Evolutionary conservation across 768 basidiomycete species (phyloP).

Genomic region (Mycena alexandri): DNA sequence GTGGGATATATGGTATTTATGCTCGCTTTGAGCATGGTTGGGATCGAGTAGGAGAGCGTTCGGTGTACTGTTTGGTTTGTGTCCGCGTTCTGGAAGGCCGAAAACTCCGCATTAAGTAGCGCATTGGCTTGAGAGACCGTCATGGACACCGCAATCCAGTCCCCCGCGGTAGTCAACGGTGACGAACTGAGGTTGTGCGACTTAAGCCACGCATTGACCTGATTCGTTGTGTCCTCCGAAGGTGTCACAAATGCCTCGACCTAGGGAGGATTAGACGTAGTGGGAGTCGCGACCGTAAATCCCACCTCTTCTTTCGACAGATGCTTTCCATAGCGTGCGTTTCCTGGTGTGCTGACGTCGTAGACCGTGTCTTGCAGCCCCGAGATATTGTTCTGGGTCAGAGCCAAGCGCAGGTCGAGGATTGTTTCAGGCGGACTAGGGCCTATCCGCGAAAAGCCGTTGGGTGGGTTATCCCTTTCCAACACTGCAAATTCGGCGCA

Average conservation of each 20-base stretch:
- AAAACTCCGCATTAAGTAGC: no score
- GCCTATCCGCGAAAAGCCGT: constrained; percentile 7
- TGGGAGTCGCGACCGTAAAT: background rate
- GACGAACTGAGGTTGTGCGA: background rate
- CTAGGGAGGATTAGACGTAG: background rate
- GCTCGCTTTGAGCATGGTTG: background rate
- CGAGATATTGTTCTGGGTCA: constrained; percentile 1
- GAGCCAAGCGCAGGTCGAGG: constrained; percentile 7
- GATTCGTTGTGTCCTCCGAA: background rate
- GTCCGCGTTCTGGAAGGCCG: no score
- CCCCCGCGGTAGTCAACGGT: background rate
- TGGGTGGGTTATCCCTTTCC: background rate
- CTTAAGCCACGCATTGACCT: constrained; percentile 1
- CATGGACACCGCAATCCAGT: constrained; percentile 7
- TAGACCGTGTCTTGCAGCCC: constrained; percentile 10
- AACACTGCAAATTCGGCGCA: no score
- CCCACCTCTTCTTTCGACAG: constrained; percentile 2
- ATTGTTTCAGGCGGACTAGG: background rate
- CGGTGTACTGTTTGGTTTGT: background rate
- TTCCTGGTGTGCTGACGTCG: constrained; percentile 18
- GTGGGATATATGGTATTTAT: constrained; percentile 2
- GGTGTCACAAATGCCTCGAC: background rate
- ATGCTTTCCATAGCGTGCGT: constrained; percentile 15
- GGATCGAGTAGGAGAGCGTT: constrained; percentile 1
- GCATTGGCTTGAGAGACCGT: constrained; percentile 4